Conservation (phyloP, 768 basidiomycete species). For the Tylopilus sp. region DNA sequence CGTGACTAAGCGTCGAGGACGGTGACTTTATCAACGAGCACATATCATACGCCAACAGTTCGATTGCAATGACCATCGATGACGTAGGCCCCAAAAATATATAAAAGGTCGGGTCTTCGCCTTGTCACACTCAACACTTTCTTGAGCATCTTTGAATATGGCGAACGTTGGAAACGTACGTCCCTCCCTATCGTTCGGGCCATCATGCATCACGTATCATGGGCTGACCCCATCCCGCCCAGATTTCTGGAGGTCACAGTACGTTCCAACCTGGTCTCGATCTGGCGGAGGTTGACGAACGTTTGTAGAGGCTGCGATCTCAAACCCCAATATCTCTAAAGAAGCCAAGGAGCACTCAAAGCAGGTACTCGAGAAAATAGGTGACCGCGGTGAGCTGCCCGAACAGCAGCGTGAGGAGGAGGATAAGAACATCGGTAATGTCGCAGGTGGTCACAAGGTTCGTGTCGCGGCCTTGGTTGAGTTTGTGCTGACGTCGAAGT, state of each 20-base stretch:
- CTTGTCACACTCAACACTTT: background rate
- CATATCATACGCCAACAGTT: background rate
- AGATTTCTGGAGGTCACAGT: constrained; percentile 12
- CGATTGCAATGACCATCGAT: background rate
- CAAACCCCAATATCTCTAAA: constrained; percentile 24
- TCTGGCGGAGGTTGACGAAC: background rate
- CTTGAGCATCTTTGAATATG: constrained; percentile 5
- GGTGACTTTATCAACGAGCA: constrained; percentile 10
- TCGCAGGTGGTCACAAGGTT: constrained; percentile 24
- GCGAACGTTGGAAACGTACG: constrained; percentile 19
- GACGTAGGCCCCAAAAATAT: constrained; percentile 12
- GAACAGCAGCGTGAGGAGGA: constrained; percentile 9
- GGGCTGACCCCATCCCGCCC: background rate
- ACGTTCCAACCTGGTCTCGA: background rate
- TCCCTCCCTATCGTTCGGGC: background rate
- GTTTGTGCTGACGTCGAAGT: background rate
- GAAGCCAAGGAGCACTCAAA: constrained; percentile 22
- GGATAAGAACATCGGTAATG: constrained; percentile 14
- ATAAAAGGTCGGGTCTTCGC: background rate
- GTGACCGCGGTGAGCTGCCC: constrained; percentile 8
- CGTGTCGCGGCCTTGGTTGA: background rate
- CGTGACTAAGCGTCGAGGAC: no score
- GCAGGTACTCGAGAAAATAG: constrained; percentile 25
- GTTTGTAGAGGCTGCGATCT: constrained; percentile 21
- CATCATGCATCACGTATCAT: no score